phyloP scores from a whole-genome alignment of 768 basidiomycete genomes.

The Cystofilobasidium macerans region DNA sequence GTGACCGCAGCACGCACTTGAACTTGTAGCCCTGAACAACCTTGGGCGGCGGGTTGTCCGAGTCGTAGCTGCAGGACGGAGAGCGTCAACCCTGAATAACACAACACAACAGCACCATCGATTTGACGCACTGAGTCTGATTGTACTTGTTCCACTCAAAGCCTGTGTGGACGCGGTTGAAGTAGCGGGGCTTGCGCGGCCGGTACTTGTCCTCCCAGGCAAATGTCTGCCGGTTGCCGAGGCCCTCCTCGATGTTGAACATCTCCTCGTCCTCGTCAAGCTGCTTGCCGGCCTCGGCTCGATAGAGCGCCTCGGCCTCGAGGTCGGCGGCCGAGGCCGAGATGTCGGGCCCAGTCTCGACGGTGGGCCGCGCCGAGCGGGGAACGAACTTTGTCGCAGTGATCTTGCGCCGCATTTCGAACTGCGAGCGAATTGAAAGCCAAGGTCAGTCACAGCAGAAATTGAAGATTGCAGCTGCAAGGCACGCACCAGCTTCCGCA shows the following conservation, averaged over 20 bases:
- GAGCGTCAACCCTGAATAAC: too few relatives aligned
- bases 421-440: slow-evolving; percentile 41
- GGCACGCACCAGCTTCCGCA: slow-evolving; percentile 47
- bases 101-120: too few relatives aligned
- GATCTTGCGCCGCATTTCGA: slow-evolving; percentile 66
- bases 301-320: slow-evolving; percentile 54
- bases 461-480: too few relatives aligned
- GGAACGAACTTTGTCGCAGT: slow-evolving; percentile 80
- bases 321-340: slow-evolving; percentile 53
- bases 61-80: slow-evolving; percentile 69
- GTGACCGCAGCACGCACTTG: slow-evolving; percentile 40
- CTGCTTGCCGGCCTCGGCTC: slow-evolving; percentile 69
- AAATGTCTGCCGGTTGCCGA: slow-evolving; percentile 62
- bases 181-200: slow-evolving; percentile 92
- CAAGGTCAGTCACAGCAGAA: not conserved
- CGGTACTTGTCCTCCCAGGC: slow-evolving; percentile 99
- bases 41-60: slow-evolving; percentile 97
- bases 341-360: slow-evolving; percentile 35
- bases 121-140: too few relatives aligned
- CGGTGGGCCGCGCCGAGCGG: slow-evolving; percentile 41
- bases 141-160: slow-evolving; percentile 99
- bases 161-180: slow-evolving; percentile 96
- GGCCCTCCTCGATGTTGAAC: slow-evolving; percentile 85
- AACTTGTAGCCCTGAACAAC: slow-evolving; percentile 96
- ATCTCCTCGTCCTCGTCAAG: slow-evolving; percentile 92